phyloP scores from a whole-genome alignment of 768 basidiomycete genomes.

The Symmetrospora coprosmae region DNA sequence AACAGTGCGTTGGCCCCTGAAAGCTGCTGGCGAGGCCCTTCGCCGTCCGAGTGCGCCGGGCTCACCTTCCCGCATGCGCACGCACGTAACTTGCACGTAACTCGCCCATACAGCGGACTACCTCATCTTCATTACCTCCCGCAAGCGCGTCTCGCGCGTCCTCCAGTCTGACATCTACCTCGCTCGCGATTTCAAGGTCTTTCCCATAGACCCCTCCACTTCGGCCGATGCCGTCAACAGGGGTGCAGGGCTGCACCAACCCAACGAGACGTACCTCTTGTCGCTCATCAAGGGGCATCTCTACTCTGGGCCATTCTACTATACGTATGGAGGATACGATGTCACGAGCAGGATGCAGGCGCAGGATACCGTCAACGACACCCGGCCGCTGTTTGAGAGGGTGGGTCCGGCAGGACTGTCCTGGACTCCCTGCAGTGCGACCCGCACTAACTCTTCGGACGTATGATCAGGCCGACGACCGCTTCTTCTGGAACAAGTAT shows the following conservation, averaged over 20 bases:
- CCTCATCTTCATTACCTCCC: conserved; percentile 69
- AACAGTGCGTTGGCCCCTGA: conserved; percentile 35
- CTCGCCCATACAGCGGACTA: conserved; percentile 63
- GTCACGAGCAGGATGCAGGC: conserved; percentile 72
- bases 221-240: background rate
- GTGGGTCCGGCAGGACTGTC: conserved; percentile 48
- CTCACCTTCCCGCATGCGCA: too few relatives aligned
- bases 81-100: conserved; percentile 15
- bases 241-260: conserved; percentile 48
- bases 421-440: background rate
- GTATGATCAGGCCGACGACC: conserved; percentile 60
- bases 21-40: background rate
- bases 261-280: conserved; percentile 74
- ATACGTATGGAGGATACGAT: conserved; percentile 71
- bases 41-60: too few relatives aligned
- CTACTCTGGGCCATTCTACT: conserved; percentile 63
- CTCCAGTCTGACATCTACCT: conserved; percentile 76
- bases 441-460: background rate
- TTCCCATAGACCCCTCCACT: conserved; percentile 58
- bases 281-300: conserved; percentile 76
- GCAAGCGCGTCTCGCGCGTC: conserved; percentile 60
- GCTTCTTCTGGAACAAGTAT: conserved; percentile 96
- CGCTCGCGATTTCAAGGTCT: conserved; percentile 77
- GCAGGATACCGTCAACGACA: conserved; percentile 51
- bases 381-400: conserved; percentile 59